Evolutionary conservation across 2,329 filamentous ascomycete genomes (phyloP), one percentile per base, ranked within the genome.

Genomic region (Sporothrix dimorphospora): DNA sequence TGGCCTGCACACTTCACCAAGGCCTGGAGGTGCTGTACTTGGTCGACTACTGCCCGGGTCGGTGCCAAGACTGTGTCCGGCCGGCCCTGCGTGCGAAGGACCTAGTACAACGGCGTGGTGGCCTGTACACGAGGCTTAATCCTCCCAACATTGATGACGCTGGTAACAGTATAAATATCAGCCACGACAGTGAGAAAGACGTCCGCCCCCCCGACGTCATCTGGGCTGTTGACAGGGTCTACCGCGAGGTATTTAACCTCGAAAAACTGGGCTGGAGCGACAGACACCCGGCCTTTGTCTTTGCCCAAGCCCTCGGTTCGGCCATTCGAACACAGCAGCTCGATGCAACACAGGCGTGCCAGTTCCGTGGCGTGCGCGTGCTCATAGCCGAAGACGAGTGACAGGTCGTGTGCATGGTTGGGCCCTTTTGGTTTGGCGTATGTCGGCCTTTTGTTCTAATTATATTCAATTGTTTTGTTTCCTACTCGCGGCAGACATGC

Each of bases 161-260:
- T 3, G 11, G 27, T 9, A 7, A 24, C 27, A 11, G 24, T 14
- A 11, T 16, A 12, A 16, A 4, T 24, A 30, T 14, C 7, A 30
- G 24, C 6, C 24, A 16, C 9, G 14, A 4, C 12, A 24, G 9
- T 14, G 53, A 55, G 6, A 55, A 55, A 55, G 24, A 72, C 45
- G 49, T 40, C 21, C 75, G 79, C 38, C 27, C 71, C 1, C 74
- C 76, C 0, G 79, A 81, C 68, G 76, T 81, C 11, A 75, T 81
- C 6, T 74, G 74, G 6, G 80, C 78, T 1, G 76, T 79, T 0
- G 78, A 77, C 14, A 79, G 74, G 71, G 74, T 74, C 6, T 81
- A 81, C 69, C 75, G 77, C 11, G 79, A 81, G 70, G 78, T 81
- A 1, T 77, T 78, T 63, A 78, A 81, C 21, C 70, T 81, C 5